phyloP scores from a whole-genome alignment of 768 basidiomycete genomes.

The Calocera viscosa region DNA sequence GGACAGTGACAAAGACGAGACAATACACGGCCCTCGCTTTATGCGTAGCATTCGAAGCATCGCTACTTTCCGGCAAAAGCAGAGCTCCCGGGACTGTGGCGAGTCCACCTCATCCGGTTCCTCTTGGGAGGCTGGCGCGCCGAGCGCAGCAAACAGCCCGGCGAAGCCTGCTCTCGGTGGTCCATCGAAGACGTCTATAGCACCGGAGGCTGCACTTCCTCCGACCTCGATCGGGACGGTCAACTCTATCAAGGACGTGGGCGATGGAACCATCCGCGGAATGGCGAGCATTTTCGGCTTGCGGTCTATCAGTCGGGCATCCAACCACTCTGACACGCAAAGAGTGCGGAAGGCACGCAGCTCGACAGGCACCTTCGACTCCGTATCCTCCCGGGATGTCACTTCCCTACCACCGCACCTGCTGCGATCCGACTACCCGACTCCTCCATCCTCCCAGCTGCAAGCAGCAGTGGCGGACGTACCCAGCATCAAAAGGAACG shows the following conservation, averaged over 20 bases:
- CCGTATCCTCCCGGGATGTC: not conserved
- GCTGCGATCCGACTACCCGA: not conserved
- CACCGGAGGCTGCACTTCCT: not conserved
- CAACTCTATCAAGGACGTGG: not conserved
- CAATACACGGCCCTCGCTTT: not conserved
- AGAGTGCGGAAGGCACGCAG: not conserved
- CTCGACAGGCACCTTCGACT: not conserved
- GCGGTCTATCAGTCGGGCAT: not conserved
- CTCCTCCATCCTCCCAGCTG: not conserved
- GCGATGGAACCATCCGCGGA: not conserved
- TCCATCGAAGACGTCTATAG: not conserved
- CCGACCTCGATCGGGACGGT: not conserved
- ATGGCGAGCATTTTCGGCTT: not conserved
- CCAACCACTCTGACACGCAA: not conserved
- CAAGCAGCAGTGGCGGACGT: not conserved
- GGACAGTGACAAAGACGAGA: not conserved
- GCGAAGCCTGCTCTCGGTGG: not conserved
- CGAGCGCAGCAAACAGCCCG: not conserved
- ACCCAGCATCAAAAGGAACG: not conserved
- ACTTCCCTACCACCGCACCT: not conserved
- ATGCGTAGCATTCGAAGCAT: constrained; percentile 6
- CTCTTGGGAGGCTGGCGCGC: not conserved
- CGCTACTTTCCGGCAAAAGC: constrained; percentile 5
- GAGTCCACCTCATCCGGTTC: not conserved
- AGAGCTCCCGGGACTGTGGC: not conserved